These are phyloP conservation scores for Gaertneriomyces semiglobifer DNA, from an alignment of 192 early-diverging fungal species.

Conservation along the genomic window DNA sequence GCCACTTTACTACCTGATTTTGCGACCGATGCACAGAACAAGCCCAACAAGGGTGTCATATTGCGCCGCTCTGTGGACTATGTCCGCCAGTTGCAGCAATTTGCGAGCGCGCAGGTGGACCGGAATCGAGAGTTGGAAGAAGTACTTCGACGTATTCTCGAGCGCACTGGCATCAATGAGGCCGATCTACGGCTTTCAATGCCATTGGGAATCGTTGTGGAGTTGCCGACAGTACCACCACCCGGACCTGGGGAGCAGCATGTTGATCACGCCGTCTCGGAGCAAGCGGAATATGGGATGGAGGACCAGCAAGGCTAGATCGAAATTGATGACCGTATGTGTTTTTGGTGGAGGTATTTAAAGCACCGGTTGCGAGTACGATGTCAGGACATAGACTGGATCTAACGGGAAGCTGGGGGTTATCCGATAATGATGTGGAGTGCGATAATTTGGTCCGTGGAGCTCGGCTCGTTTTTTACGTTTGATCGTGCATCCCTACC, in stretches of 20 bases:
- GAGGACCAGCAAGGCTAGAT: background rate
- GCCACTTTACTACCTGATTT: constrained; percentile 77
- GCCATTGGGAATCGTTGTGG: constrained; percentile 47
- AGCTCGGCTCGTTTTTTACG: no score
- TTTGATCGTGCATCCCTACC: no score
- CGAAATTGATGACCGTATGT: no score
- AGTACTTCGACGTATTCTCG: constrained; percentile 39
- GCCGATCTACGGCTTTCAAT: constrained; percentile 44
- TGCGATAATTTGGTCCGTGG: no score
- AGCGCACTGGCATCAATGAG: constrained; percentile 45
- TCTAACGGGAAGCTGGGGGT: no score
- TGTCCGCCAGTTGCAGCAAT: constrained; percentile 73
- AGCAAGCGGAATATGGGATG: background rate
- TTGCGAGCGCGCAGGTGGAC: constrained; percentile 59
- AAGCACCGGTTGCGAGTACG: no score
- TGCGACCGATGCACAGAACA: constrained; percentile 66
- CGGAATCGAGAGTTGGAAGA: constrained; percentile 73
- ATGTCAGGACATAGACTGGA: no score
- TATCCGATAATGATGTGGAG: no score
- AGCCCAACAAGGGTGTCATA: constrained; percentile 96
- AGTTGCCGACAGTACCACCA: constrained; percentile 31
- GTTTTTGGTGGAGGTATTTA: no score
- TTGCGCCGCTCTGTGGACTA: constrained; percentile 91
- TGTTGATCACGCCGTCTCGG: background rate
- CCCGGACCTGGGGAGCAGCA: constrained; percentile 9